A percentile compares a stretch with the other conserved stretches of the same genome.
Evolutionary conservation across 257 asterid genomes (phyloP).

Genomic region (Schizonepeta tenuifolia): DNA sequence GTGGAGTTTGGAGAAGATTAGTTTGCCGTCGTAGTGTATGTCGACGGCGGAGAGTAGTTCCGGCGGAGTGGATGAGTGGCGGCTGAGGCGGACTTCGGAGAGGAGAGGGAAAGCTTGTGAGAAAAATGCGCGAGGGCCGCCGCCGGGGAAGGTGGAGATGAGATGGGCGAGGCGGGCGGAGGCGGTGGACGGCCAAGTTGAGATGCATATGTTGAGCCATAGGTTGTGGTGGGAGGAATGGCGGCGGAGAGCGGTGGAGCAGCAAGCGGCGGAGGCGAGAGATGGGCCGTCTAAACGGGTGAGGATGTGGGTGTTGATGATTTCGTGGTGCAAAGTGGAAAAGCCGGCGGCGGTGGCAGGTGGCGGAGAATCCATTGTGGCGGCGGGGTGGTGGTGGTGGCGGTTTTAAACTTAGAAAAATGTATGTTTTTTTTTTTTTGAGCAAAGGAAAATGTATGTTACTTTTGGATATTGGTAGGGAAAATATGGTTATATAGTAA

Average conservation of each 20-base stretch:
- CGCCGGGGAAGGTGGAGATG: constrained; percentile 58
- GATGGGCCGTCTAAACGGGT: constrained; percentile 68
- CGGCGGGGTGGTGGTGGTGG: constrained; percentile 30
- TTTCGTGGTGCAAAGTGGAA: constrained; percentile 56
- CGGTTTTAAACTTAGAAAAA: neutral
- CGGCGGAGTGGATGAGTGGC: constrained; percentile 10
- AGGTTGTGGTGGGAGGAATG: constrained; percentile 53
- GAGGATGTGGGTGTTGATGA: constrained; percentile 63
- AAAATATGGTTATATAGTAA: constrained; percentile 10
- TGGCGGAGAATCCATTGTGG: constrained; percentile 22
- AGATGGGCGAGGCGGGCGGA: constrained; percentile 43
- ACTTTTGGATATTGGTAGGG: neutral
- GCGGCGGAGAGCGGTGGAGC: constrained; percentile 62
- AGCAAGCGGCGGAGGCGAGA: constrained; percentile 61
- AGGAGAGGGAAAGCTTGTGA: constrained; percentile 53
- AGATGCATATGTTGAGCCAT: constrained; percentile 65
- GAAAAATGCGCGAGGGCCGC: constrained; percentile 74
- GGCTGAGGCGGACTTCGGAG: constrained; percentile 6
- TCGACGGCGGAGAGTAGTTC: constrained; percentile 85
- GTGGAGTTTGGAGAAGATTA: constrained; percentile 52
- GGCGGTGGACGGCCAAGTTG: constrained; percentile 88
- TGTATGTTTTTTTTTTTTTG: no score
- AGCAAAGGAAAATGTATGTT: neutral
- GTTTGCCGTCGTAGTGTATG: constrained; percentile 43
- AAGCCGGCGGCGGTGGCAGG: constrained; percentile 37